A percentile compares a stretch with the other conserved stretches of the same genome.
Conservation (phyloP, 2,329 filamentous ascomycete species). For the Ciborinia camelliae region DNA sequence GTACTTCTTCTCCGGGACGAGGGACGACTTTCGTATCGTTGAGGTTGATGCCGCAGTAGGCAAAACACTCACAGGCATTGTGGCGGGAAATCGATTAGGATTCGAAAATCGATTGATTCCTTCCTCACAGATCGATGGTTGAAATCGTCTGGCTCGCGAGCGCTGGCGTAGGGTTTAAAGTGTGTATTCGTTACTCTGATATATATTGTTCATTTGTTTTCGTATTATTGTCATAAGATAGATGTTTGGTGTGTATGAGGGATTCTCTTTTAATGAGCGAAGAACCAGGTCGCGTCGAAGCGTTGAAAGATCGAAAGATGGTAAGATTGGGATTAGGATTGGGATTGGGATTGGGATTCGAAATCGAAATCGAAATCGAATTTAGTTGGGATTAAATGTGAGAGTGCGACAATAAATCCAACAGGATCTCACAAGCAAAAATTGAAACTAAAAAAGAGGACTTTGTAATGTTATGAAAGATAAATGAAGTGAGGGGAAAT, state of each 20-base stretch:
- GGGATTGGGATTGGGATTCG: no score
- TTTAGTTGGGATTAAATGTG: no score
- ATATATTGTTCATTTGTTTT: constrained; percentile 51
- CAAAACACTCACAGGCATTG: constrained; percentile 64
- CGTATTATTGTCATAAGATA: constrained; percentile 54
- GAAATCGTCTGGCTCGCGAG: constrained; percentile 40
- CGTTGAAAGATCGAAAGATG: neutral
- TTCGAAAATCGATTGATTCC: constrained; percentile 3
- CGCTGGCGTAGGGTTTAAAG: constrained; percentile 63
- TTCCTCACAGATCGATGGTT: constrained; percentile 39
- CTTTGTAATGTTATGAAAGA: constrained; percentile 32
- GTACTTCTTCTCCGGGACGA: constrained; percentile 94
- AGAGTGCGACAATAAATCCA: no score
- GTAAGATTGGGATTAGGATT: no score
- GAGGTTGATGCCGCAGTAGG: constrained; percentile 60
- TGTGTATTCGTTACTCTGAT: constrained; percentile 53
- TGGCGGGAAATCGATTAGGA: constrained; percentile 25
- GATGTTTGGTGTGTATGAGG: constrained; percentile 39
- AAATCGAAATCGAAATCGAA: no score
- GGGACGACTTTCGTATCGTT: constrained; percentile 69
- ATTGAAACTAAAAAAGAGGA: constrained; percentile 21
- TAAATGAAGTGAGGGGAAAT: constrained; percentile 29
- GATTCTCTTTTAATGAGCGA: constrained; percentile 32
- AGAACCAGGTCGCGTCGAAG: constrained; percentile 24
- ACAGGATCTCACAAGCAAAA: no score